Evolutionary conservation across 495 filamentous ascomycete genomes (phyloP).

Genomic region (Podospora pseudoanserina): DNA sequence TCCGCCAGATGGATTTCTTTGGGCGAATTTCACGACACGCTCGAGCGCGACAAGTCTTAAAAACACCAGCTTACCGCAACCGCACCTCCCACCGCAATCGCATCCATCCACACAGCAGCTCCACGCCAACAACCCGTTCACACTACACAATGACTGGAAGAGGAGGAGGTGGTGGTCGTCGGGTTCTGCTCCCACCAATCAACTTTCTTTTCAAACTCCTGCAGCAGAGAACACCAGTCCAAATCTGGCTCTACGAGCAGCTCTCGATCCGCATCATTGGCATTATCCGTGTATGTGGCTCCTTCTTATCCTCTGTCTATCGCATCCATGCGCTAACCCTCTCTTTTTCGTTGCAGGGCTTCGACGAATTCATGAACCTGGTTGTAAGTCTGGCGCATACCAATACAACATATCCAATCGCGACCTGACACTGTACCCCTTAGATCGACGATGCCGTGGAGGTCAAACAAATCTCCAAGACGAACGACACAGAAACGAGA

Average conservation of each 20-base stretch:
- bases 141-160: conserved; percentile 70
- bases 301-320: not conserved
- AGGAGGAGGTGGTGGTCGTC: conserved; percentile 72
- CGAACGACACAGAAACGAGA: conserved; percentile 67
- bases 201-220: conserved; percentile 98
- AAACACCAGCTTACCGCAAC: conserved; percentile 3
- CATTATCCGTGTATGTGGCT: conserved; percentile 72
- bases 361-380: conserved; percentile 99
- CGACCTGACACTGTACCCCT: conserved; percentile 5
- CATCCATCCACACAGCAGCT: conserved; percentile 8
- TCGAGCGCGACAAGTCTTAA: conserved; percentile 12
- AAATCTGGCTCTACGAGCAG: conserved; percentile 97
- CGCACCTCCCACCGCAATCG: not conserved
- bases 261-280: conserved; percentile 89
- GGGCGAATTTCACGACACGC: conserved; percentile 18
- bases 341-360: conserved; percentile 21
- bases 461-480: conserved; percentile 80
- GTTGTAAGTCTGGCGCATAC: conserved; percentile 64
- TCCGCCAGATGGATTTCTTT: conserved; percentile 11
- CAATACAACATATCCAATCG: not conserved
- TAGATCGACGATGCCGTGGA: conserved; percentile 81
- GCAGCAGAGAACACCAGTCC: conserved; percentile 79
- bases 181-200: conserved; percentile 89
- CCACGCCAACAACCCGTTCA: conserved; percentile 7
- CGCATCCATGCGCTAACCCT: conserved; percentile 8